A percentile compares a stretch with the other conserved stretches of the same genome.
These are phyloP conservation scores for Kockiozyma suomiensis DNA, from an alignment of 805 yeast genomes.

Conservation along the genomic window DNA sequence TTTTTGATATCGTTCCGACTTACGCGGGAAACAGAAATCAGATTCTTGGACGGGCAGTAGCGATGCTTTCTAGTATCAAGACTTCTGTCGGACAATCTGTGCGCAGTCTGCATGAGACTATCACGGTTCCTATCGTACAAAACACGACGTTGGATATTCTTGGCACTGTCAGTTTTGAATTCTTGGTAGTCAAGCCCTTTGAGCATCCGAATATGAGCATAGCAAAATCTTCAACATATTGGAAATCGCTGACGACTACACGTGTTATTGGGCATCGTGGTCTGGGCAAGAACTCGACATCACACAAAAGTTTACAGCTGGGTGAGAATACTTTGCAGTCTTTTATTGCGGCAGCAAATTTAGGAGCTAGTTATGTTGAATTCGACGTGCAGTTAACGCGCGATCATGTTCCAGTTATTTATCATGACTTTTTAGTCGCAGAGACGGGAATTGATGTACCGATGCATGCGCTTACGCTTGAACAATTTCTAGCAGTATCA, in stretches of 20 bases:
- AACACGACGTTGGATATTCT: slow-evolving; percentile 68
- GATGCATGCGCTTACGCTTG: slow-evolving; percentile 87
- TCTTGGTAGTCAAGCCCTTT: slow-evolving; percentile 71
- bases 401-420: slow-evolving; percentile 87
- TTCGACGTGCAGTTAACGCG: slow-evolving; percentile 95
- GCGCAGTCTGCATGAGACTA: slow-evolving; percentile 64
- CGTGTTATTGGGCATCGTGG: slow-evolving; percentile 97
- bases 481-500: slow-evolving; percentile 69
- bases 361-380: slow-evolving; percentile 96
- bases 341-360: slow-evolving; percentile 91
- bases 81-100: slow-evolving; percentile 69
- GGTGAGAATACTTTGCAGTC: slow-evolving; percentile 96
- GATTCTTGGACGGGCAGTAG: slow-evolving; percentile 83
- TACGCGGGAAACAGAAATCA: slow-evolving; percentile 50
- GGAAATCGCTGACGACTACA: slow-evolving; percentile 87
- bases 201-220: slow-evolving; percentile 66
- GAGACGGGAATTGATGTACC: slow-evolving; percentile 96
- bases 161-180: slow-evolving; percentile 78
- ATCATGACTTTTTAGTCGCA: slow-evolving; percentile 92
- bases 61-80: slow-evolving; percentile 61
- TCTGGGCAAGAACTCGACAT: slow-evolving; percentile 78
- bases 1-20: slow-evolving; percentile 89
- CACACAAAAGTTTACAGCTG: slow-evolving; percentile 76
- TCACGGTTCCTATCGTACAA: slow-evolving; percentile 77
- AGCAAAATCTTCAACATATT: slow-evolving; percentile 73